A percentile compares a stretch with the other conserved stretches of the same genome.
Conservation (phyloP, 495 filamentous ascomycete genomes). For the Parathielavia hyrcaniae region DNA sequence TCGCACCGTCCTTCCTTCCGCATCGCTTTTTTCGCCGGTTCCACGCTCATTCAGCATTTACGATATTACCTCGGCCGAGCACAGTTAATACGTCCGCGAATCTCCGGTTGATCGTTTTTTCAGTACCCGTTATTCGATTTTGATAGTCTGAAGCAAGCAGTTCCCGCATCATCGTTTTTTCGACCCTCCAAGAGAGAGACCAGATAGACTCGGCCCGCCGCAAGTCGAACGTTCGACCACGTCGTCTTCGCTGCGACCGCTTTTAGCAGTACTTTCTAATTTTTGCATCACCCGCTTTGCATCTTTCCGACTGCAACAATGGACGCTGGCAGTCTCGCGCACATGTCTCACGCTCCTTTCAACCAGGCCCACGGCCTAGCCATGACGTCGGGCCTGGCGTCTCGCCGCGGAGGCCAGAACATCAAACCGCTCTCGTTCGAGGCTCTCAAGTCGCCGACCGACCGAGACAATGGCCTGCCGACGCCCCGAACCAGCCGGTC, state of each 20-base stretch:
- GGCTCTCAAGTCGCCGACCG: conserved; percentile 45
- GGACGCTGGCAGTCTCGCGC: conserved; percentile 98
- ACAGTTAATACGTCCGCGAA: conserved; percentile 23
- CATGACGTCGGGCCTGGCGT: conserved; percentile 75
- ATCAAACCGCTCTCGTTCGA: conserved; percentile 84
- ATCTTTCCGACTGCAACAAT: conserved; percentile 45
- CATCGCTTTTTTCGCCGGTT: conserved; percentile 18
- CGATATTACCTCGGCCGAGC: conserved; percentile 20
- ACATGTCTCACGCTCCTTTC: conserved; percentile 90
- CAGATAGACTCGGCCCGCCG: conserved; percentile 26
- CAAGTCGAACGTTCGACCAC: conserved; percentile 31
- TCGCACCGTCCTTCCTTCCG: conserved; percentile 18
- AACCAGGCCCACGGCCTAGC: conserved; percentile 63
- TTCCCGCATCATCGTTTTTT: conserved; percentile 28
- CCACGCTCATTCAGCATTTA: conserved; percentile 32
- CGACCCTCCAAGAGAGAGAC: conserved; percentile 28
- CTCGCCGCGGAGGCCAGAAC: conserved; percentile 67
- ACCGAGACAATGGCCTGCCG: conserved; percentile 50
- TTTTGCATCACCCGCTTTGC: conserved; percentile 10
- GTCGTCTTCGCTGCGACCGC: conserved; percentile 25
- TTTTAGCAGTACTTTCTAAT: conserved; percentile 30
- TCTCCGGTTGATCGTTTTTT: conserved; percentile 9
- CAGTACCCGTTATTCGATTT: conserved; percentile 16
- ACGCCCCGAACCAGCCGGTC: conserved; percentile 92
- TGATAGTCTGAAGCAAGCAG: conserved; percentile 13